These are phyloP conservation scores for Saccharomycopsis crataegensis DNA, from an alignment of 1,139 yeast species.

Conservation along the genomic window DNA sequence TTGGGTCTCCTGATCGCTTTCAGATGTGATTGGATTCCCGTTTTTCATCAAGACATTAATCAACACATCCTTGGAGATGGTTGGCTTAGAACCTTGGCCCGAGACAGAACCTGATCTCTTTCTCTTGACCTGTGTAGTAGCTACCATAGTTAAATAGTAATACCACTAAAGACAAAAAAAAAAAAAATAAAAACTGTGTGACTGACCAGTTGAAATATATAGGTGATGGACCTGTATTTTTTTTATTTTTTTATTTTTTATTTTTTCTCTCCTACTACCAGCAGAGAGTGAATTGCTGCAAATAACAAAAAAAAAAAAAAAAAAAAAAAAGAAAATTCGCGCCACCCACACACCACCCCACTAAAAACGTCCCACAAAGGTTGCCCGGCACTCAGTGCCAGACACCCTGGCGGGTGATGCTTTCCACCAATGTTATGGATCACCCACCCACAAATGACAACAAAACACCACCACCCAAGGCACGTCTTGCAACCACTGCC, in stretches of 20 bases:
- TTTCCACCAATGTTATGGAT: too few species aligned
- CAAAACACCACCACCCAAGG: too few species aligned
- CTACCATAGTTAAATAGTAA: background rate
- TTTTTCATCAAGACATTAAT: slow-evolving; percentile 6
- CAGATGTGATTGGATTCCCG: background rate
- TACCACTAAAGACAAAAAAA: background rate
- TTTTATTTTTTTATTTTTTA: background rate
- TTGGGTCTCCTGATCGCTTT: background rate
- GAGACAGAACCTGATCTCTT: slow-evolving; percentile 5
- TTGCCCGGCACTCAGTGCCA: too few species aligned
- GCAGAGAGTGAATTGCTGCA: background rate
- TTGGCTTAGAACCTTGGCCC: background rate
- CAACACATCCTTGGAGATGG: slow-evolving; percentile 8
- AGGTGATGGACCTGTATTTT: background rate
- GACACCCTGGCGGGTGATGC: too few species aligned
- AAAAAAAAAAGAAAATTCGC: background rate
- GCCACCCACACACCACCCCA: background rate
- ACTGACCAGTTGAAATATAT: background rate
- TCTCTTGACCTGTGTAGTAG: slow-evolving; percentile 3
- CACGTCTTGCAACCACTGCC: too few species aligned
- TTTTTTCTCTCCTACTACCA: background rate
- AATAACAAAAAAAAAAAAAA: background rate
- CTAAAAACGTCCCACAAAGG: too few species aligned
- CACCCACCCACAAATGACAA: too few species aligned
- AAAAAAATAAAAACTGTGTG: background rate